Evolutionary conservation across 192 early-diverging fungal species (phyloP).

Genomic region (Backusella tarrabulga): DNA sequence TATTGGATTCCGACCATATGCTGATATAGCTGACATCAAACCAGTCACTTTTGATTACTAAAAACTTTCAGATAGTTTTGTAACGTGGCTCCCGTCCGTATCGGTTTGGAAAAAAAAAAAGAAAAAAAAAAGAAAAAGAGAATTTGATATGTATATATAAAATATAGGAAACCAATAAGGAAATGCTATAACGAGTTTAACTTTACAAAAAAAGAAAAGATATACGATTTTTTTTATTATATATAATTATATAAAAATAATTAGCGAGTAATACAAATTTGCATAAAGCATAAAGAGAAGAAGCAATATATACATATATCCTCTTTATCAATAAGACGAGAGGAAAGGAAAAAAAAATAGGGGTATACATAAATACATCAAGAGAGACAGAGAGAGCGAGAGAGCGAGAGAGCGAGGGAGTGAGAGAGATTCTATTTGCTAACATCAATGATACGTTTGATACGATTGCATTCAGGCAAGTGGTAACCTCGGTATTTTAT

Average conservation of each 20-base stretch:
- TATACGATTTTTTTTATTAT: background rate
- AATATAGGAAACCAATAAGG: background rate
- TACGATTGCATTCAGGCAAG: conserved; percentile 45
- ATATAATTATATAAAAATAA: background rate
- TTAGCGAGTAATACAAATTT: background rate
- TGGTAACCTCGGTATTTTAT: conserved; percentile 56
- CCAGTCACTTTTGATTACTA: no score
- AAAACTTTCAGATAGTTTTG: no score
- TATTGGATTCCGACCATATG: no score
- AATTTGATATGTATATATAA: background rate
- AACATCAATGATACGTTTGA: conserved; percentile 43
- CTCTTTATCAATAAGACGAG: background rate
- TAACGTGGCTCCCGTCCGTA: background rate
- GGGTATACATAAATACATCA: background rate
- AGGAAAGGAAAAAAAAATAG: background rate
- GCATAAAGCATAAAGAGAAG: conserved; percentile 1
- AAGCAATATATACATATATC: background rate
- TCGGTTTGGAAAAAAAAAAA: background rate
- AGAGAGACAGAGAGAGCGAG: background rate
- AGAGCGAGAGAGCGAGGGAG: no score
- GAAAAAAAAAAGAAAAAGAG: no score
- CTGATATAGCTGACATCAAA: no score
- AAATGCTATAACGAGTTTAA: background rate
- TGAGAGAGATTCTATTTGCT: background rate
- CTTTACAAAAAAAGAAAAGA: background rate